Evolutionary conservation across 805 yeast genomes (phyloP).

Genomic region (Wickerhamomyces rabaulensis): DNA sequence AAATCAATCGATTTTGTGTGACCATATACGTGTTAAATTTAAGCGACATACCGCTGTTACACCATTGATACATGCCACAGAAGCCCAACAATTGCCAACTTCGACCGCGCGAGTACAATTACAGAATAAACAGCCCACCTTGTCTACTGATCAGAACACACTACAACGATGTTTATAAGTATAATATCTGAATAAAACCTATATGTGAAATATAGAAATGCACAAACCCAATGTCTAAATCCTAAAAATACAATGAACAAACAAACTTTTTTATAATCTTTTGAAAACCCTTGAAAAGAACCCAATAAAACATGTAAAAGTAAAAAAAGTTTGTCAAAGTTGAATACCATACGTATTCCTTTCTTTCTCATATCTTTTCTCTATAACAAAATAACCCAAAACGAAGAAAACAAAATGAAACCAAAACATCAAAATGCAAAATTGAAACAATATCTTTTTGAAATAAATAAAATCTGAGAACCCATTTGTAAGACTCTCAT

Average conservation of each 20-base stretch:
- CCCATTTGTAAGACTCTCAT: neutral
- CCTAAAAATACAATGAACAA: constrained; percentile 12
- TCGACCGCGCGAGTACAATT: too few species aligned
- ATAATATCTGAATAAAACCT: neutral
- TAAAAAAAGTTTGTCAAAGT: neutral
- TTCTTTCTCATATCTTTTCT: neutral
- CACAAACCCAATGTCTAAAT: constrained; percentile 20
- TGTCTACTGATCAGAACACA: neutral
- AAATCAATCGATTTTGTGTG: too few species aligned
- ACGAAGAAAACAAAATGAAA: constrained; percentile 3
- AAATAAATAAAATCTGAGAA: neutral
- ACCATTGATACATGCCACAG: too few species aligned
- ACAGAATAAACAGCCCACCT: neutral
- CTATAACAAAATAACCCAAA: constrained; percentile 1
- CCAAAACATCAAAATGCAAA: constrained; percentile 1
- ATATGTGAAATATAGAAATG: constrained; percentile 6
- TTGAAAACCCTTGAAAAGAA: neutral
- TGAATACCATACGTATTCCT: neutral
- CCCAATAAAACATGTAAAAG: neutral
- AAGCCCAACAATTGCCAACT: too few species aligned
- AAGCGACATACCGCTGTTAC: too few species aligned
- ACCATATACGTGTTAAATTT: too few species aligned
- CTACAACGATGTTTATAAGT: neutral
- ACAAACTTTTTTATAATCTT: constrained; percentile 16
- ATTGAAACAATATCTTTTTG: neutral